Percentiles rank a stretch among this genome's conserved stretches.
These are phyloP conservation scores for Pestalotiopsis sp. DNA, from an alignment of 2,329 filamentous ascomycete species.

Conservation along the genomic window DNA sequence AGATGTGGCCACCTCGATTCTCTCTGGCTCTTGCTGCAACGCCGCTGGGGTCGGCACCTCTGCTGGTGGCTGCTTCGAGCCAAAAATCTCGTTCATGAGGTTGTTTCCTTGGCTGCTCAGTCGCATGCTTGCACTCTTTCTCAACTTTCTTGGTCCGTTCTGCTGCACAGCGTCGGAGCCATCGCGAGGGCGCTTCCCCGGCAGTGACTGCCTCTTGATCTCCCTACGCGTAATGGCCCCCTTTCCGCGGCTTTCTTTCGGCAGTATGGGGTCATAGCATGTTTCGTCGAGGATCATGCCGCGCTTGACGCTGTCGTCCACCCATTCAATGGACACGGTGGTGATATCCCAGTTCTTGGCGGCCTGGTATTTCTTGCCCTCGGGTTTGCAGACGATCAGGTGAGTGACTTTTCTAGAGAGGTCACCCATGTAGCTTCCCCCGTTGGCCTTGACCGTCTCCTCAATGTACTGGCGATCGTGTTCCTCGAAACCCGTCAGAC, in stretches of 20 bases:
- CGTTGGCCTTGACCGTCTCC: constrained; percentile 67
- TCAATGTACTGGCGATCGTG: constrained; percentile 53
- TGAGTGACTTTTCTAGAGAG: constrained; percentile 86
- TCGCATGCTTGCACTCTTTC: constrained; percentile 85
- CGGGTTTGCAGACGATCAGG: constrained; percentile 76
- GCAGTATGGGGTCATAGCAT: constrained; percentile 78
- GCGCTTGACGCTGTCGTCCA: constrained; percentile 78
- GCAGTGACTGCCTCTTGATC: constrained; percentile 41
- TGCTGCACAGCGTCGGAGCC: constrained; percentile 46
- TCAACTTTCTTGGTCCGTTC: constrained; percentile 75
- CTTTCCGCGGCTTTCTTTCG: constrained; percentile 70
- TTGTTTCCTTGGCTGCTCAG: constrained; percentile 77
- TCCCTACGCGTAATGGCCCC: constrained; percentile 72
- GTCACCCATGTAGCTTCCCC: constrained; percentile 85
- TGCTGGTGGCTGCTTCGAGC: constrained; percentile 38
- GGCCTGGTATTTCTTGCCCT: constrained; percentile 88
- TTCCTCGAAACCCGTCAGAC: constrained; percentile 61
- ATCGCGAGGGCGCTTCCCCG: constrained; percentile 64
- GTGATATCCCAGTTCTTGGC: constrained; percentile 82
- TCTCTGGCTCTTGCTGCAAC: constrained; percentile 6
- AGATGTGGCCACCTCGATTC: background rate
- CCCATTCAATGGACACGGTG: constrained; percentile 82
- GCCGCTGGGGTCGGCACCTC: constrained; percentile 27
- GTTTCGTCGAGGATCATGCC: constrained; percentile 90
- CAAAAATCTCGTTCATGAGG: constrained; percentile 90